Conservation (phyloP, 352 stramenopile species). For the Phytophthora podocarpi region DNA sequence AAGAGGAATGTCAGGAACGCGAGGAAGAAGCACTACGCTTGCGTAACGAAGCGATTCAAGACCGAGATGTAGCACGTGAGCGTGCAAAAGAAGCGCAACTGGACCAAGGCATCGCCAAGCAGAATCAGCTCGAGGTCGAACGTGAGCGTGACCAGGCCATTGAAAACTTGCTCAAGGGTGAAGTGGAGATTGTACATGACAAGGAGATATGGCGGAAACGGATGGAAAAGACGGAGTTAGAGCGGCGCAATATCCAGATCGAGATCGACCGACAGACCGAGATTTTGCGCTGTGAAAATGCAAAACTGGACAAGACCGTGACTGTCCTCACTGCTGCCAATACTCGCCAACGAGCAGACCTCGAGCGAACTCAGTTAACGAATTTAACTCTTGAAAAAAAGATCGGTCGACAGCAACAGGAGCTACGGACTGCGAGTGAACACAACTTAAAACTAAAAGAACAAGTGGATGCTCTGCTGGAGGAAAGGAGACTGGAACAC, state of each 20-base stretch:
- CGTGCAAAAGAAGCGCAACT: slow-evolving; percentile 45
- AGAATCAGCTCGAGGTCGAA: slow-evolving; percentile 49
- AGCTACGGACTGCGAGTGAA: slow-evolving; percentile 18
- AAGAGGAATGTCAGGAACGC: slow-evolving; percentile 46
- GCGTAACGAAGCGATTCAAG: slow-evolving; percentile 54
- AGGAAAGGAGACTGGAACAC: slow-evolving; percentile 43
- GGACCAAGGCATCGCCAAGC: slow-evolving; percentile 57
- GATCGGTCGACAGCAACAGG: slow-evolving; percentile 25
- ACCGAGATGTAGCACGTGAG: slow-evolving; percentile 50
- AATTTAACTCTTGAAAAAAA: slow-evolving; percentile 38
- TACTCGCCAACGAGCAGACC: slow-evolving; percentile 33
- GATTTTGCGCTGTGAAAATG: slow-evolving; percentile 43
- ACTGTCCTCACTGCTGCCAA: slow-evolving; percentile 14
- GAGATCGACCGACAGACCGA: slow-evolving; percentile 65
- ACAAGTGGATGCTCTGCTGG: slow-evolving; percentile 40
- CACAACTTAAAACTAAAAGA: slow-evolving; percentile 30
- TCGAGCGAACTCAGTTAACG: slow-evolving; percentile 26
- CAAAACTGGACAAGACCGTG: slow-evolving; percentile 45
- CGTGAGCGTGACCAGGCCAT: slow-evolving; percentile 45
- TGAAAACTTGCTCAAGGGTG: slow-evolving; percentile 35
- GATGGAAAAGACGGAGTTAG: slow-evolving; percentile 47
- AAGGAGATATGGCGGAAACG: slow-evolving; percentile 50
- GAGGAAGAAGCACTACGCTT: slow-evolving; percentile 55
- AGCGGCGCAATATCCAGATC: slow-evolving; percentile 64
- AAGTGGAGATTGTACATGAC: slow-evolving; percentile 42